Base-by-base conservation (phyloP, 1,284 basidiomycete species). In the Filobasidium uniguttulatum region DNA sequence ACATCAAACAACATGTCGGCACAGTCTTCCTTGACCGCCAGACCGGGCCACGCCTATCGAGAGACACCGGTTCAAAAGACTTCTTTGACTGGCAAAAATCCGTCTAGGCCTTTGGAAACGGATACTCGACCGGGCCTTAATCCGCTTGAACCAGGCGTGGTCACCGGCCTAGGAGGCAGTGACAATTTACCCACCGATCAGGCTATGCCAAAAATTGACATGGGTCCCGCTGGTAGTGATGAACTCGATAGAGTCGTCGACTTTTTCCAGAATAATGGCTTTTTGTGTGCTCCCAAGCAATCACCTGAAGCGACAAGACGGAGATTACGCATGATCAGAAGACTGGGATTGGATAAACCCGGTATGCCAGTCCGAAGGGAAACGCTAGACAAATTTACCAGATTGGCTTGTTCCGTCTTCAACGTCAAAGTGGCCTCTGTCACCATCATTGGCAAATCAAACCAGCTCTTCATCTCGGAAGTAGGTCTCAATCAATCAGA, bases 241-340 rank as follows among this genome's bases (percentile, higher is more conserved):
- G 51, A 53, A 37, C 41, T 43, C 14, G 49, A 54, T 2, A 48
- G 62, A 3, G 48, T 64, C 0, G 52, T 57, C 14, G 46, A 56
- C 12, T 64, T 62, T 37, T 66, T 56, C 46, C 46, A 60, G 23
- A 36, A 54, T 6, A 44, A 61, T 25, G 64, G 62, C 0, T 64
- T 62, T 44, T 50, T 66, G 47, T 62, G 62, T 40, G 58, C 64
- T 3, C 62, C 62, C 12, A 50, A 49, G 9, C 62, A 63, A 52
- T n/a, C 61, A 6, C 56, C 58, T 2, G 59, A 59, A 23, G 54
- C 49, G 8, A 38, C 47, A 3, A 53, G 61, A 9, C 52, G 63
- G 17, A 57, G 64, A 15, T 44, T 66, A 17, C 55, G 61, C 3
- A 58, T 62, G 6, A 61, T 66, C 25, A 56, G 63, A 3, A 56